Evolutionary conservation across 352 stramenopile genomes (phyloP), one percentile per base, ranked within the genome.

Genomic region (Thraustochytrium striatum): DNA sequence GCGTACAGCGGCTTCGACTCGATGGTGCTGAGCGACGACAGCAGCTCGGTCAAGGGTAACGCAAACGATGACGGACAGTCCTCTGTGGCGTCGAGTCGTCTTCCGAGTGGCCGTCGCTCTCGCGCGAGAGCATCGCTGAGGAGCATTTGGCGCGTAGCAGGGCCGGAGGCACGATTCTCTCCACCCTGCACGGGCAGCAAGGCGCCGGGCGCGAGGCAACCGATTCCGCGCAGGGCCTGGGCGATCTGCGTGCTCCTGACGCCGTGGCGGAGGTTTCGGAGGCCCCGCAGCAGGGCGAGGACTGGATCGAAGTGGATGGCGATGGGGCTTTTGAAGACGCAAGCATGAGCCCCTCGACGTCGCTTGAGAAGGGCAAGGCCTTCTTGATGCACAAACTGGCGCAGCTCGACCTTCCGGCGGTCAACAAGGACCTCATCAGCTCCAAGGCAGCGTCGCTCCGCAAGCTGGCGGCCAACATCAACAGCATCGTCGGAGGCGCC

Each of bases 21-120:
- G 21, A 75, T 75, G 65, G 52, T 75, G 13, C 47, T 75, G 65
- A 75, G 65, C 36, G 65, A 75, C 5, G 65, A 75, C 65, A 61
- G 65, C 25, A 70, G 25, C 28, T 70, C 13, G 19, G 21, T 0
- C 38, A 13, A 13, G 39, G 39, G 39, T 13, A 47, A 13, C 5
- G 39, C 39, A 47, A 13, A 47, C 5, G 39, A 47, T 47, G 39
- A 47, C 5, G 39, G 13, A 13, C 39, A 47, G n/a, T n/a, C n/a
- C n/a, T n/a, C n/a, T n/a, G n/a, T n/a, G n/a, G n/a, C n/a, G n/a
- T n/a, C n/a, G n/a, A n/a, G n/a, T n/a, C n/a, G n/a, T n/a, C n/a
- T n/a, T n/a, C n/a, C n/a, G n/a, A n/a, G n/a, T n/a, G n/a, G n/a
- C n/a, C n/a, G n/a, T n/a, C n/a, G n/a, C n/a, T n/a, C n/a, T n/a